A percentile compares a stretch with the other conserved stretches of the same genome.
Conservation (phyloP, 805 yeast species). For the Metschnikowia bowlesiae region DNA sequence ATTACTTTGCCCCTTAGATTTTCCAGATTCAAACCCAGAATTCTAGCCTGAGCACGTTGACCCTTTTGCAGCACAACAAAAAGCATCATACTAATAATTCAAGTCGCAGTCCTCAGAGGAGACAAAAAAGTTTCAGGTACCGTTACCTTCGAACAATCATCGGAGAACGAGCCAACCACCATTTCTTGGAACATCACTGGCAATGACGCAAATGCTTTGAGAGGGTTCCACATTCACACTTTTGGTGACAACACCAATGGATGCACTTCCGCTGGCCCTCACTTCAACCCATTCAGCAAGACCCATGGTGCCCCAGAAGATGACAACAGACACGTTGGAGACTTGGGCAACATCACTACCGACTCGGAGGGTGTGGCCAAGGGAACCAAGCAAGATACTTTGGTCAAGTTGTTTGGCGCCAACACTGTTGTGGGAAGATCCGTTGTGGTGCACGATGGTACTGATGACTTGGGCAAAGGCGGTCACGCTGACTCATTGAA, state of each 20-base stretch:
- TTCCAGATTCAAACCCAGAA: background rate
- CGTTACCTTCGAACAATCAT: constrained; percentile 79
- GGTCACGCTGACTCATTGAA: constrained; percentile 85
- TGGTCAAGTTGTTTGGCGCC: constrained; percentile 80
- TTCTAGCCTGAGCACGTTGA: no score
- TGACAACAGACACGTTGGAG: constrained; percentile 84
- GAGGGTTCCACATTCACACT: constrained; percentile 98
- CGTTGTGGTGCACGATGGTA: constrained; percentile 89
- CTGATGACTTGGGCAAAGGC: constrained; percentile 93
- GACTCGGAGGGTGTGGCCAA: constrained; percentile 87
- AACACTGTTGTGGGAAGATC: constrained; percentile 91
- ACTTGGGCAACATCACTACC: constrained; percentile 89
- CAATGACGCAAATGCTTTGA: constrained; percentile 77
- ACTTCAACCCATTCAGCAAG: constrained; percentile 85
- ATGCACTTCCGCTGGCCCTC: constrained; percentile 98
- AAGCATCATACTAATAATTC: constrained; percentile 11
- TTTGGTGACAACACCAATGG: constrained; percentile 99
- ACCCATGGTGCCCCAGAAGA: constrained; percentile 92
- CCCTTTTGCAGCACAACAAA: background rate
- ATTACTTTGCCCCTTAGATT: constrained; percentile 7
- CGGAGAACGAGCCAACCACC: constrained; percentile 79
- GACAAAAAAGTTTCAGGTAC: constrained; percentile 85
- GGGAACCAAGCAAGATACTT: constrained; percentile 75
- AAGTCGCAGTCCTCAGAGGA: constrained; percentile 95
- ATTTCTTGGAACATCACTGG: constrained; percentile 87